Evolutionary conservation across 2,329 filamentous ascomycete genomes (phyloP).

Genomic region (Sporothrix curviconia): DNA sequence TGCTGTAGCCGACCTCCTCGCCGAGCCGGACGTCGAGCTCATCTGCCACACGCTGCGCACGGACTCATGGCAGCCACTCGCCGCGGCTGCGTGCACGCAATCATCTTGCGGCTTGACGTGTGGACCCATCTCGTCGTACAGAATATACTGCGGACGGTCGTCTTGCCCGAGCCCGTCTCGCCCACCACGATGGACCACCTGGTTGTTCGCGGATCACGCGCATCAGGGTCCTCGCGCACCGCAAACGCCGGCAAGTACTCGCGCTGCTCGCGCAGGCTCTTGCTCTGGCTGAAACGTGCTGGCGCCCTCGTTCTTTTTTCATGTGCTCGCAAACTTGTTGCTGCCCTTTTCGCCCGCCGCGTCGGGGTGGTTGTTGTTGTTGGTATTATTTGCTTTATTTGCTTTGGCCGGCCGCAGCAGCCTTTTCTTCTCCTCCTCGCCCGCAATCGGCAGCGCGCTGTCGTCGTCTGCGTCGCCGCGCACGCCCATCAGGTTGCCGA

Average conservation of each 20-base stretch:
- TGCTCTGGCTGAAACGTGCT: slow-evolving; percentile 91
- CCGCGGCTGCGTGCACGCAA: slow-evolving; percentile 92
- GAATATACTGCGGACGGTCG: slow-evolving; percentile 95
- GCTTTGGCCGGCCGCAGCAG: neutral
- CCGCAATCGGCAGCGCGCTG: slow-evolving; percentile 71
- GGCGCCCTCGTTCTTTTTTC: slow-evolving; percentile 76
- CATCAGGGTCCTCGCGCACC: slow-evolving; percentile 84
- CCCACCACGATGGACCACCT: slow-evolving; percentile 95
- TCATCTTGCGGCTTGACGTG: too few species aligned
- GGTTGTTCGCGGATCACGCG: slow-evolving; percentile 92
- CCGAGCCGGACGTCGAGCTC: slow-evolving; percentile 95
- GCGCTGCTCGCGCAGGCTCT: slow-evolving; percentile 81
- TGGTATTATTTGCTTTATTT: too few species aligned
- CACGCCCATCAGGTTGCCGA: slow-evolving; percentile 93
- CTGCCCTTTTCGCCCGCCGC: slow-evolving; percentile 39
- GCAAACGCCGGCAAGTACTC: slow-evolving; percentile 94
- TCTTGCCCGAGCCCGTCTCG: slow-evolving; percentile 96
- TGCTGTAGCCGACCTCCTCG: slow-evolving; percentile 86
- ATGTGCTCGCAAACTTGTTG: slow-evolving; percentile 86
- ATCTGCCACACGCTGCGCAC: slow-evolving; percentile 92
- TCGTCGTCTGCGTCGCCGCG: slow-evolving; percentile 93
- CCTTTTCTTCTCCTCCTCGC: slow-evolving; percentile 53
- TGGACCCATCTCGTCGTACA: slow-evolving; percentile 84
- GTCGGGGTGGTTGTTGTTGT: too few species aligned
- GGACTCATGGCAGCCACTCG: slow-evolving; percentile 99